A percentile compares a stretch with the other conserved stretches of the same genome.
Conservation (phyloP, 257 asterid genomes). For the Solanum chmielewskii region DNA sequence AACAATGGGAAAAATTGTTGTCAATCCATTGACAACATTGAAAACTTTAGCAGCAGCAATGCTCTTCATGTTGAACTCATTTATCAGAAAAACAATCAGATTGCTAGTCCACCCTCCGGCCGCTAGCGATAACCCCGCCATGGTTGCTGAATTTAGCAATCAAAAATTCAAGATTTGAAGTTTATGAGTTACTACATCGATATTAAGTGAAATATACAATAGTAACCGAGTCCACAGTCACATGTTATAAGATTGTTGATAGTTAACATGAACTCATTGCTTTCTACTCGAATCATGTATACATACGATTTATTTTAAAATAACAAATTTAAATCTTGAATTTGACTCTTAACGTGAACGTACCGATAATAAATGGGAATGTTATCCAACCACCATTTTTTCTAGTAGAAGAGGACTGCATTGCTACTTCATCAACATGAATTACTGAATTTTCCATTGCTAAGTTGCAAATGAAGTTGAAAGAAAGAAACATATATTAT, state of each 20-base stretch:
- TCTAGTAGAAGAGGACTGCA: not conserved
- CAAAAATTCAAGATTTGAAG: not conserved
- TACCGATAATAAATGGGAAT: slow-evolving; percentile 40
- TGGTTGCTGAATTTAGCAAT: slow-evolving; percentile 28
- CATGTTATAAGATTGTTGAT: not conserved
- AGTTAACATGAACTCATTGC: not conserved
- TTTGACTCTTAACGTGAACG: not conserved
- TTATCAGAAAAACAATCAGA: slow-evolving; percentile 59
- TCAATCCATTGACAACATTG: slow-evolving; percentile 58
- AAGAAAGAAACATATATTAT: not conserved
- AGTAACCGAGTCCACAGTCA: not conserved
- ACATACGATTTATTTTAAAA: too few species aligned
- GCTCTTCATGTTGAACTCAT: slow-evolving; percentile 63
- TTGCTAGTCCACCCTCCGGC: slow-evolving; percentile 63
- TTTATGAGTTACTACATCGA: not conserved
- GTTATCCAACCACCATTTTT: slow-evolving; percentile 43
- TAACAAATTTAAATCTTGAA: not conserved
- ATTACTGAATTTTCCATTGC: not conserved
- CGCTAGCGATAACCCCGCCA: slow-evolving; percentile 48
- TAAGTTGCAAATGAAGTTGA: not conserved
- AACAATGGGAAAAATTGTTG: slow-evolving; percentile 53
- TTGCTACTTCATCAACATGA: not conserved
- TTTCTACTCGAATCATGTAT: not conserved
- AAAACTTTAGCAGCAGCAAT: slow-evolving; percentile 63
- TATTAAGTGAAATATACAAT: not conserved